Evolutionary conservation across 2,329 filamentous ascomycete genomes (phyloP).

Genomic region (Paracoccidioides brasiliensis): DNA sequence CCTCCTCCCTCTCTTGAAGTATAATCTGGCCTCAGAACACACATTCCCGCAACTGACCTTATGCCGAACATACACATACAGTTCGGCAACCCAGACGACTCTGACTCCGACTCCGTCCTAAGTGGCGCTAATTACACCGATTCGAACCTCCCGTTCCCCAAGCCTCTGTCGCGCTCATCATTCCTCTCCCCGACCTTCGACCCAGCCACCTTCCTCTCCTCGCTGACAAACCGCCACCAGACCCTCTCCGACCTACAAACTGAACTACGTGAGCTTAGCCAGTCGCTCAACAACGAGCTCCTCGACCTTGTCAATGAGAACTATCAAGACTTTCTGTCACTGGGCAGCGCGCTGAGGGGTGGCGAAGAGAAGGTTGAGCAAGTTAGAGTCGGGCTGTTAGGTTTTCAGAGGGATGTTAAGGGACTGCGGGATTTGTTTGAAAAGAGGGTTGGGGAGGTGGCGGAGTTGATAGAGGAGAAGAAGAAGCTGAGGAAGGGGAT

Average conservation of each 20-base stretch:
- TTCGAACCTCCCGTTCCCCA: conserved; percentile 69
- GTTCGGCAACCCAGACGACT: conserved; percentile 35
- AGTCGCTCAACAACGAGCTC: conserved; percentile 70
- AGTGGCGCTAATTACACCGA: conserved; percentile 44
- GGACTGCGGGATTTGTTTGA: conserved; percentile 55
- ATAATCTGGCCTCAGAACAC: neutral
- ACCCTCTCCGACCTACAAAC: conserved; percentile 85
- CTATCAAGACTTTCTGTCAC: conserved; percentile 76
- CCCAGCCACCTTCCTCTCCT: conserved; percentile 68
- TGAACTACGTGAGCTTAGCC: conserved; percentile 69
- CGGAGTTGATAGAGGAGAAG: conserved; percentile 52
- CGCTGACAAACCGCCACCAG: conserved; percentile 76
- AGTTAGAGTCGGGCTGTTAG: conserved; percentile 71
- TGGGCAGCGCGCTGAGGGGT: conserved; percentile 69
- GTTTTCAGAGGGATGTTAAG: conserved; percentile 71
- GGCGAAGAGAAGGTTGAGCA: conserved; percentile 89
- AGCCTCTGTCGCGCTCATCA: conserved; percentile 66
- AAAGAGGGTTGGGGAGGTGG: conserved; percentile 50
- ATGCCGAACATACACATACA: conserved; percentile 12
- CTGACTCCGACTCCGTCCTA: conserved; percentile 23
- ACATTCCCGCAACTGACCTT: neutral
- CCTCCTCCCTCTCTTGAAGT: neutral
- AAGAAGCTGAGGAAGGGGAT: conserved; percentile 50
- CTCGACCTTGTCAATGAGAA: conserved; percentile 92
- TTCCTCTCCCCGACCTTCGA: conserved; percentile 71